These are phyloP conservation scores for Pelargonium fulgidum DNA, from an alignment of 441 rosid species.

Conservation along the genomic window DNA sequence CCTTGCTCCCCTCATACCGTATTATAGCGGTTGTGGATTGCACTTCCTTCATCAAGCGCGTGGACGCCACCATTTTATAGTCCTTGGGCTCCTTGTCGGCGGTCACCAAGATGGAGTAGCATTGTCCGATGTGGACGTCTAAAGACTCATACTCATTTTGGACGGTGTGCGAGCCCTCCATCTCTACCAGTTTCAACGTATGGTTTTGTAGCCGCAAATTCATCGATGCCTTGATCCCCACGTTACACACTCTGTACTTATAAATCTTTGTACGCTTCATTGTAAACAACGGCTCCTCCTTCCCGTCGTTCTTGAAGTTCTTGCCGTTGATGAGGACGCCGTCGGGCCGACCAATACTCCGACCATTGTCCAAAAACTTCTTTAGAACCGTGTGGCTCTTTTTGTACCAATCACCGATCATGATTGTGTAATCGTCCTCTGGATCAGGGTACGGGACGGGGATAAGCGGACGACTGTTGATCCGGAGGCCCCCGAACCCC, in stretches of 20 bases:
- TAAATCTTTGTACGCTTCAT: background rate
- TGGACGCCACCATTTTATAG: too few relatives aligned
- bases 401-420: background rate
- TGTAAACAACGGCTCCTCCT: background rate
- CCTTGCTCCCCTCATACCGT: too few relatives aligned
- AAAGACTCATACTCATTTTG: background rate
- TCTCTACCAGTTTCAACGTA: background rate
- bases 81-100: too few relatives aligned
- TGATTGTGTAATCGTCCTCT: background rate
- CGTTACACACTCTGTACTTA: background rate
- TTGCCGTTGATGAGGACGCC: background rate
- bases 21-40: too few relatives aligned
- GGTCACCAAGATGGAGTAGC: too few relatives aligned
- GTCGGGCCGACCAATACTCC: background rate
- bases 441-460: background rate
- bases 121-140: too few relatives aligned
- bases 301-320: background rate
- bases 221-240: background rate
- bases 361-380: background rate
- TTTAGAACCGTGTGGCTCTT: background rate
- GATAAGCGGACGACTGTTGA: background rate
- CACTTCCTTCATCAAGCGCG: too few relatives aligned
- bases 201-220: background rate
- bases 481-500: background rate
- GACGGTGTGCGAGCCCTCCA: background rate